Conservation (phyloP, 331 rosid genomes). For the Arachis monticola region DNA sequence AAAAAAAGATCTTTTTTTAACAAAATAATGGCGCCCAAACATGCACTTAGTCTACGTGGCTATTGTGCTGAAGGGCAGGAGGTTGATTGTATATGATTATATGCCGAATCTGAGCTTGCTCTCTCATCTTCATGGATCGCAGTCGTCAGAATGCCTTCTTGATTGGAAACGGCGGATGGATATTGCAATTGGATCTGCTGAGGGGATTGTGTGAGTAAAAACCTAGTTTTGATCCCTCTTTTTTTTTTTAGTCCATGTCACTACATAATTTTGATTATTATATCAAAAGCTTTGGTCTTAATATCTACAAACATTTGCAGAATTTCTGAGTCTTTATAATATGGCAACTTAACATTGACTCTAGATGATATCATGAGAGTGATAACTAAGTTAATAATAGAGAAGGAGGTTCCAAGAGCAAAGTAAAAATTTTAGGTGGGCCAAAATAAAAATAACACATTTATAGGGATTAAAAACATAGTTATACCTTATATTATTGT, state of each 20-base stretch:
- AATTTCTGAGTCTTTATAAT: too few relatives aligned
- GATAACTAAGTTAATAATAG: too few relatives aligned
- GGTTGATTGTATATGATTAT: conserved; percentile 74
- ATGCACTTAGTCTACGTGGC: conserved; percentile 76
- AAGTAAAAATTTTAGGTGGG: too few relatives aligned
- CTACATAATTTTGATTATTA: neutral
- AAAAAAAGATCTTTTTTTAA: too few relatives aligned
- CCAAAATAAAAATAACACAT: too few relatives aligned
- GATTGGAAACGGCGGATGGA: conserved; percentile 70
- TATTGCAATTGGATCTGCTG: conserved; percentile 75
- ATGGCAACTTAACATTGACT: too few relatives aligned
- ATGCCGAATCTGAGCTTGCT: conserved; percentile 75
- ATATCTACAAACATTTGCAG: too few relatives aligned
- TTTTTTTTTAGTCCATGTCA: neutral
- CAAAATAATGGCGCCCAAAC: too few relatives aligned
- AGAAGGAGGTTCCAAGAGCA: too few relatives aligned
- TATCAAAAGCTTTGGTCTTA: too few relatives aligned
- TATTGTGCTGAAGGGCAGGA: conserved; percentile 88
- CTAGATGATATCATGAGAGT: too few relatives aligned
- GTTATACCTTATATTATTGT: neutral
- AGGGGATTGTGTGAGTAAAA: conserved; percentile 66
- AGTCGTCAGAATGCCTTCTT: conserved; percentile 70
- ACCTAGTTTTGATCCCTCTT: conserved; percentile 3
- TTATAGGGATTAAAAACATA: too few relatives aligned
- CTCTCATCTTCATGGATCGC: conserved; percentile 79